These are phyloP conservation scores for Phytophthora cryptogea DNA, from an alignment of 352 stramenopile genomes.

Conservation along the genomic window DNA sequence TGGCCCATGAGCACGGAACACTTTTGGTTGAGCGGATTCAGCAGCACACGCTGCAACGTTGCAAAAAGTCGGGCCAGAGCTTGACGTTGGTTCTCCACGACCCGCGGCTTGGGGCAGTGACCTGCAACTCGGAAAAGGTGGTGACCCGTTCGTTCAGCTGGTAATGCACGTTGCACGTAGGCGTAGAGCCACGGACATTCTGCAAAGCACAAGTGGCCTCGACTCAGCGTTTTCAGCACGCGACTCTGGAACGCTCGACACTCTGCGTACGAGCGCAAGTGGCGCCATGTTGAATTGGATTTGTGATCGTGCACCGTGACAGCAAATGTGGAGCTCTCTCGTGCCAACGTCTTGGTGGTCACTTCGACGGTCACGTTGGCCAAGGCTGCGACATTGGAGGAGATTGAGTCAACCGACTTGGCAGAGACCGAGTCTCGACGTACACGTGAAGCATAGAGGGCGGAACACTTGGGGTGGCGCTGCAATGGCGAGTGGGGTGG, in stretches of 20 bases:
- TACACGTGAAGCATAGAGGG: constrained; percentile 25
- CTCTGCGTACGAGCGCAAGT: constrained; percentile 41
- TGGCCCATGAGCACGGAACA: constrained; percentile 38
- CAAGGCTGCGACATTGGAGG: constrained; percentile 30
- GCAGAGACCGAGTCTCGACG: constrained; percentile 11
- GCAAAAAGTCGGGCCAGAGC: constrained; percentile 42
- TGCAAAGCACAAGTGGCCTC: constrained; percentile 47
- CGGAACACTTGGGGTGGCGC: constrained; percentile 44
- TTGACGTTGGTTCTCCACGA: constrained; percentile 34
- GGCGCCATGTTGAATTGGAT: constrained; percentile 42
- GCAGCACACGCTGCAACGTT: constrained; percentile 44
- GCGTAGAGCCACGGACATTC: constrained; percentile 52
- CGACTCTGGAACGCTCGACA: constrained; percentile 42
- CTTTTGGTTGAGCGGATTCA: constrained; percentile 46
- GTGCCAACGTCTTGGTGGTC: constrained; percentile 29
- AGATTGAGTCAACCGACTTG: constrained; percentile 3
- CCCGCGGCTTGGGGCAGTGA: constrained; percentile 22
- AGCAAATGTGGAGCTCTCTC: constrained; percentile 27
- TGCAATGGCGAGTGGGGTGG: constrained; percentile 10
- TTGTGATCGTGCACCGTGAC: constrained; percentile 46
- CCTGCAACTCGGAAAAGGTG: constrained; percentile 34
- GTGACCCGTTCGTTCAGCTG: constrained; percentile 18
- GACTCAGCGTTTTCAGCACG: constrained; percentile 36
- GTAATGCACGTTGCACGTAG: constrained; percentile 41
- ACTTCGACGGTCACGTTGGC: constrained; percentile 38